Evolutionary conservation across 192 early-diverging fungal species (phyloP), one percentile per base, ranked within the genome.

Genomic region (Mortierella claussenii): DNA sequence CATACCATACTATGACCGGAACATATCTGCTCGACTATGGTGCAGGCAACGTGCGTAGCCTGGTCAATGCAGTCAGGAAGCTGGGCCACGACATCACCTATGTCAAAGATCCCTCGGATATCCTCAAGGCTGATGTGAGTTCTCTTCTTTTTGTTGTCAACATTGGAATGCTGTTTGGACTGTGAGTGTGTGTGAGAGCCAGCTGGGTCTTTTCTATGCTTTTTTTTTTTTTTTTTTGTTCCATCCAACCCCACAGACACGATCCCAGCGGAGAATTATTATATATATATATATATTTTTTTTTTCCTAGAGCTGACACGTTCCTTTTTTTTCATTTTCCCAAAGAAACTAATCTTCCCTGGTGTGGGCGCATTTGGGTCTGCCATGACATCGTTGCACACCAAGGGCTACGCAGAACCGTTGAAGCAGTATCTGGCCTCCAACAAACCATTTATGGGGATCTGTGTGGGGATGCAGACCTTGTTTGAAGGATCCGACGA

Each of bases 391-490:
- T 88, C 89, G 9, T 71, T 99, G 37, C 71, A 81, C 21, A 55
- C 81, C 43, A 93, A 90, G 48, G 92, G 94, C 15, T 95, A 93
- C 45, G 89, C 81, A 18, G 88, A 94, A 66, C 92, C 94, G 13
- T 85, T 99, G 40, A 88, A 87, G 56, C 80, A 87, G 53, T 99
- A 94, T 74, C 86, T 99, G 27, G 85, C 85, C 11, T 91, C 90
- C 6, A 96, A 95, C 15, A 85, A 84, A 43, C 98, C 96, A 18
- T 94, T 97, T 70, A 94, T 99, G 93, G 98, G 97, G 15, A 99
- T 99, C 60, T 99, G 98, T 78, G 92, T 99, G 9, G 98, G 97
- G 12, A 94, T 99, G 94, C 98, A 99, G 73, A 89, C 91, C 5
- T 78, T 99, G 46, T 97, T 94, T 67, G 89, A 90, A 34, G 93